These are phyloP conservation scores for Babesia microti DNA, from an alignment of 169 alveolate genomes.

Conservation along the genomic window DNA sequence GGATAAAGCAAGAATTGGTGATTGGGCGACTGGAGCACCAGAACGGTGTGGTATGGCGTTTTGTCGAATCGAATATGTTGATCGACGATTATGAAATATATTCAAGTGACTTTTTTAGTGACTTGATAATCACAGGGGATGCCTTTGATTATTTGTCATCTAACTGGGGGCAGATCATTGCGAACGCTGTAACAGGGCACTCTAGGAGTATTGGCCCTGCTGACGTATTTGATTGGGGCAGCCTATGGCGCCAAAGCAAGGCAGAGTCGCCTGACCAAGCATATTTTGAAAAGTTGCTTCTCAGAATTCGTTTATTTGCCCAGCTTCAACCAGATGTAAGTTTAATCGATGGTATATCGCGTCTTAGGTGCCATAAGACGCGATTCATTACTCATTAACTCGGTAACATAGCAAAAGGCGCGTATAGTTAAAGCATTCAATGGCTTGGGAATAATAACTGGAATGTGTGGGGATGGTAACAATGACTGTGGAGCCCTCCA, in stretches of 20 bases:
- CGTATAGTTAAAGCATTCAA: constrained; percentile 67
- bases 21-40: too few relatives aligned
- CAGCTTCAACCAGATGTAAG: constrained; percentile 35
- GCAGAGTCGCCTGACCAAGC: constrained; percentile 26
- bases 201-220: too few relatives aligned
- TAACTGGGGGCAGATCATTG: constrained; percentile 36
- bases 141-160: constrained; percentile 32
- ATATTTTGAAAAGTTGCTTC: constrained; percentile 32
- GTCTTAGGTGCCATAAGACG: too few relatives aligned
- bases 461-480: constrained; percentile 89
- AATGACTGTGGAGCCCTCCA: constrained; percentile 87
- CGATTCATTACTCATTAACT: too few relatives aligned
- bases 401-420: constrained; percentile 63
- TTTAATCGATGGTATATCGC: too few relatives aligned
- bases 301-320: constrained; percentile 36
- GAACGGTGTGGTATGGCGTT: constrained; percentile 8
- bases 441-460: constrained; percentile 66
- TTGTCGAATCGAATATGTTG: constrained; percentile 10
- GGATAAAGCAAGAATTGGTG: too few relatives aligned
- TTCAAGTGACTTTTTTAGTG: constrained; percentile 18
- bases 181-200: constrained; percentile 9
- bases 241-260: constrained; percentile 15
- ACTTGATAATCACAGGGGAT: constrained; percentile 39
- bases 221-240: too few relatives aligned
- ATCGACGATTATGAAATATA: constrained; percentile 36